phyloP scores from a whole-genome alignment of 108 stramenopile species.

The Cyclotella distinguenda region DNA sequence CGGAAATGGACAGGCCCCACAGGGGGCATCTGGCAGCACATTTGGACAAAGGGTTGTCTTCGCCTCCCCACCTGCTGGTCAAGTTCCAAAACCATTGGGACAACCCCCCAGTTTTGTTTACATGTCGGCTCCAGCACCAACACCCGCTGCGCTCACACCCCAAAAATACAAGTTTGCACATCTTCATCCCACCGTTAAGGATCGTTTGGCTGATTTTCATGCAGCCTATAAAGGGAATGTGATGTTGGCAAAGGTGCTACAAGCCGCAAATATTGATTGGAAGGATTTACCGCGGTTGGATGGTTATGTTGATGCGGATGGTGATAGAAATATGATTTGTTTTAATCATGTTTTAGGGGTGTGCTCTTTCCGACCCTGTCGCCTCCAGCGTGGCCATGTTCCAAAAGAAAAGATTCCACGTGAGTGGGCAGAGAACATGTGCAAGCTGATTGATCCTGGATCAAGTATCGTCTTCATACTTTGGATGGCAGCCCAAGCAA shows the following conservation, averaged over 20 bases:
- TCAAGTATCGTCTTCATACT: background rate
- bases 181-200: background rate
- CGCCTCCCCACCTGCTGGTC: background rate
- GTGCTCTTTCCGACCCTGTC: background rate
- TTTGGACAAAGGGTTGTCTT: background rate
- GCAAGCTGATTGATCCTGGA: background rate
- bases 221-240: background rate
- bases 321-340: background rate
- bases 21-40: background rate
- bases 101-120: background rate
- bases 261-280: background rate
- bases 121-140: background rate
- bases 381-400: background rate
- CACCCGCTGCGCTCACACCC: no score
- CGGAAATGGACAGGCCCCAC: background rate
- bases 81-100: background rate
- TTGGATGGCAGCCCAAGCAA: background rate
- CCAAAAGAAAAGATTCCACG: background rate
- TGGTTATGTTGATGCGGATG: background rate
- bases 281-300: background rate
- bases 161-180: background rate
- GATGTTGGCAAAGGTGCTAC: background rate
- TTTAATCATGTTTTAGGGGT: background rate
- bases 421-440: background rate
- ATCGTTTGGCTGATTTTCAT: background rate